phyloP scores from a whole-genome alignment of 768 basidiomycete genomes.

The Cystobasidium tubakii region DNA sequence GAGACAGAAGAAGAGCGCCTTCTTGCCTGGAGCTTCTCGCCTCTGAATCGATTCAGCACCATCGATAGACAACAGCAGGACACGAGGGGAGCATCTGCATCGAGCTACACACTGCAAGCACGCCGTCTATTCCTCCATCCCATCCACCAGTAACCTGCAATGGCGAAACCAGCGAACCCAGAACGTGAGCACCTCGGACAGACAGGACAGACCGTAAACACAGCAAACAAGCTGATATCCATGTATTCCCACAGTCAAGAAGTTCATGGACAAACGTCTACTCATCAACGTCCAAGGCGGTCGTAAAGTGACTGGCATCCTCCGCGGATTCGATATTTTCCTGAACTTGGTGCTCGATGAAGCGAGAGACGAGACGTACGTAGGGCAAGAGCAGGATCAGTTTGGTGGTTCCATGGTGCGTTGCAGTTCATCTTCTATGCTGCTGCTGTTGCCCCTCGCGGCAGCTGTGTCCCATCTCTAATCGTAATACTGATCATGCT shows the following conservation, averaged over 20 bases:
- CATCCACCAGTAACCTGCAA: neutral
- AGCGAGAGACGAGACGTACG: constrained; percentile 80
- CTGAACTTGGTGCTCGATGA: constrained; percentile 96
- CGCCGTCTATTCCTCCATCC: neutral
- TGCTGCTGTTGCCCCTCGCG: neutral
- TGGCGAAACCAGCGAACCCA: constrained; percentile 35
- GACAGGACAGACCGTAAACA: neutral
- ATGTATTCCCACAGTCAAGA: constrained; percentile 22
- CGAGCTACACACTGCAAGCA: neutral
- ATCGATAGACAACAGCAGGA: neutral
- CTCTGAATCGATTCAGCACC: too few relatives aligned
- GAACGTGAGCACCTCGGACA: constrained; percentile 1
- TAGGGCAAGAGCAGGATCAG: constrained; percentile 81
- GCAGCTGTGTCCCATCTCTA: neutral
- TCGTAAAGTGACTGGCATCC: constrained; percentile 67
- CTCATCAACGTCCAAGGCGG: constrained; percentile 82
- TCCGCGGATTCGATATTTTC: constrained; percentile 98
- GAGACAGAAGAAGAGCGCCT: too few relatives aligned
- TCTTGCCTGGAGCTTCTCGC: too few relatives aligned
- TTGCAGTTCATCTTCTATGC: constrained; percentile 34
- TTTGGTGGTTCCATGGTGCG: constrained; percentile 72
- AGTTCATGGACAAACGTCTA: constrained; percentile 99
- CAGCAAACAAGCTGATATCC: neutral
- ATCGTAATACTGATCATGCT: neutral
- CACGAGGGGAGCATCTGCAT: neutral